Evolutionary conservation across 2,329 filamentous ascomycete genomes (phyloP).

Genomic region (Neurospora sp.): DNA sequence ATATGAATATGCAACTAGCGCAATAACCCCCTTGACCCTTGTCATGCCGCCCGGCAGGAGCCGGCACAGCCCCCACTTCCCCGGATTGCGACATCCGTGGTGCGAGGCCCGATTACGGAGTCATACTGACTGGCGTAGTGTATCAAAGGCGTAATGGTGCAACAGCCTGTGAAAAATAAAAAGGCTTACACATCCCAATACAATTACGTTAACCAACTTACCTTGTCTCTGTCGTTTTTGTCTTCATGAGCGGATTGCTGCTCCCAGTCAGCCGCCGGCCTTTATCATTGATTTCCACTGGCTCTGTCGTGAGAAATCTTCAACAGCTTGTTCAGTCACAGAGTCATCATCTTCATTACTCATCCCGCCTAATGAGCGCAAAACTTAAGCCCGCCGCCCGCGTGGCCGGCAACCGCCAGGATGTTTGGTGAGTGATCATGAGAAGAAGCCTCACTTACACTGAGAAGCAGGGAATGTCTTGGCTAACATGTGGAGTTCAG

Average conservation of each 20-base stretch:
- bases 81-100: neutral
- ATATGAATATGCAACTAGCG: neutral
- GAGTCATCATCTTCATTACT: neutral
- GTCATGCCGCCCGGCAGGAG: neutral
- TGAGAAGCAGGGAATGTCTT: neutral
- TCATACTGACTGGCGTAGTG: neutral
- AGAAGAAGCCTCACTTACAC: neutral
- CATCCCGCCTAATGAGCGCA: conserved; percentile 12
- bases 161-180: neutral
- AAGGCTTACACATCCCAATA: neutral
- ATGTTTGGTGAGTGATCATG: conserved; percentile 16
- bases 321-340: neutral
- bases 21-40: neutral
- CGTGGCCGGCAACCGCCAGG: conserved; percentile 15
- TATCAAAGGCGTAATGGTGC: neutral
- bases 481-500: conserved; percentile 23
- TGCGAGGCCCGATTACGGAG: neutral
- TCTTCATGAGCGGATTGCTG: neutral
- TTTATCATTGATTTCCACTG: neutral
- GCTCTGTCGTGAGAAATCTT: neutral
- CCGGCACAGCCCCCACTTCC: neutral
- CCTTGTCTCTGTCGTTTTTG: neutral
- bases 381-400: conserved; percentile 20
- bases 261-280: neutral
- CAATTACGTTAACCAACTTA: neutral